These are phyloP conservation scores for Musa troglodytarum DNA, from an alignment of 176 grass and related monocot genomes.

Conservation along the genomic window DNA sequence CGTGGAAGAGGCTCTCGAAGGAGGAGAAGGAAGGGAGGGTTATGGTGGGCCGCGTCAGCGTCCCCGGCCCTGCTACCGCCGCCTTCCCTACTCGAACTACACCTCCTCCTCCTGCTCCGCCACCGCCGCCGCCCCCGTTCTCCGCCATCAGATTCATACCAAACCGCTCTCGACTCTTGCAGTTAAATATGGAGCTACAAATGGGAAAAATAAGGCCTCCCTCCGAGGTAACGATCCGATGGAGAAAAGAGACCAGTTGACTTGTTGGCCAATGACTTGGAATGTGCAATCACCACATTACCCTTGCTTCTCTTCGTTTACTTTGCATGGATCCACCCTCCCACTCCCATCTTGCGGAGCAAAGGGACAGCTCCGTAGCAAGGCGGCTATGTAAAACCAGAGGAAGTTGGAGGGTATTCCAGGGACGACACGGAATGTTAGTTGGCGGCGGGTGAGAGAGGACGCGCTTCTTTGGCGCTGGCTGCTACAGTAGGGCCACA, in stretches of 20 bases:
- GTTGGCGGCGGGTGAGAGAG: neutral
- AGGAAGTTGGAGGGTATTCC: neutral
- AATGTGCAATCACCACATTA: neutral
- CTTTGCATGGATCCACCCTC: too few relatives aligned
- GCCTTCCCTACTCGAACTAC: neutral
- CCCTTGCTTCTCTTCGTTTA: neutral
- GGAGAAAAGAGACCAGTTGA: neutral
- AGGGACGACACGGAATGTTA: neutral
- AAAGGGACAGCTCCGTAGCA: too few relatives aligned
- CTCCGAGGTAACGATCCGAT: neutral
- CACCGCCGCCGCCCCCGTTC: neutral
- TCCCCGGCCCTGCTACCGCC: neutral
- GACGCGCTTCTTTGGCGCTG: too few relatives aligned
- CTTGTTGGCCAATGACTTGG: neutral
- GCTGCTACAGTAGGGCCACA: too few relatives aligned
- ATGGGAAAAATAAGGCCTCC: neutral
- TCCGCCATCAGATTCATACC: constrained; percentile 9
- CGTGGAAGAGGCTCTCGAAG: constrained; percentile 32
- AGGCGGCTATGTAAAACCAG: neutral
- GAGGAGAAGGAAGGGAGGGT: constrained; percentile 30
- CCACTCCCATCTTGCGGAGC: too few relatives aligned
- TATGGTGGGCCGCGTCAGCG: constrained; percentile 26
- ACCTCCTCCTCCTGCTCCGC: neutral
- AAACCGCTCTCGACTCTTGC: neutral
- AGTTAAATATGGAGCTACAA: neutral